phyloP scores from a whole-genome alignment of 2,329 filamentous ascomycete genomes.

The Gaeumannomyces tritici region DNA sequence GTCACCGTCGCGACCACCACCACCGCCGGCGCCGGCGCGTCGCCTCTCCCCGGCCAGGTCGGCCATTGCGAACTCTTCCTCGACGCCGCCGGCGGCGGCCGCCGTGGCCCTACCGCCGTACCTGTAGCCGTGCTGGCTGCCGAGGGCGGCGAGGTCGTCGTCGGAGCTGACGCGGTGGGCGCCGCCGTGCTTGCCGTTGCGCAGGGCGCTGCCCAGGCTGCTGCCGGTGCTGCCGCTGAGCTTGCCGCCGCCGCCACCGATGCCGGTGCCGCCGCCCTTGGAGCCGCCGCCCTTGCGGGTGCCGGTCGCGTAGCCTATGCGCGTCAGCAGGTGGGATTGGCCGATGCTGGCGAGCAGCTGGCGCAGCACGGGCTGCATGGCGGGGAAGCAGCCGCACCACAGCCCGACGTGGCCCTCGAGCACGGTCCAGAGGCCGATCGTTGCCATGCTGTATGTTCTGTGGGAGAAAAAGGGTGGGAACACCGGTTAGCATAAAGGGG shows the following conservation, averaged over 20 bases:
- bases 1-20: neutral
- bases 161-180: neutral
- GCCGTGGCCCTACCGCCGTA: too few relatives aligned
- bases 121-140: neutral
- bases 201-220: neutral
- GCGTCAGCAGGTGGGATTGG: slow-evolving; percentile 4
- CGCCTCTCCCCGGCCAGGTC: neutral
- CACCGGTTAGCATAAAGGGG: too few relatives aligned
- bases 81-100: neutral
- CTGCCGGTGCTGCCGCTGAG: neutral
- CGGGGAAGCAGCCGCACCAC: slow-evolving; percentile 30
- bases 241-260: neutral
- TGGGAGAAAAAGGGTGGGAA: too few relatives aligned
- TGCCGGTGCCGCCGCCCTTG: neutral
- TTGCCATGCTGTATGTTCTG: slow-evolving; percentile 27
- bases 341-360: slow-evolving; percentile 17
- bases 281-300: neutral
- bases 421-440: slow-evolving; percentile 27
- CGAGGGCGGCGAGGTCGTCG: neutral
- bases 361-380: slow-evolving; percentile 27
- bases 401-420: slow-evolving; percentile 31
- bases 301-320: too few relatives aligned
- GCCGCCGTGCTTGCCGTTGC: neutral
- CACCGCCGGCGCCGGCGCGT: neutral
- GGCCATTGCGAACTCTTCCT: neutral